phyloP scores from a whole-genome alignment of 495 filamentous ascomycete genomes.

The Hypoxylon intermedium region DNA sequence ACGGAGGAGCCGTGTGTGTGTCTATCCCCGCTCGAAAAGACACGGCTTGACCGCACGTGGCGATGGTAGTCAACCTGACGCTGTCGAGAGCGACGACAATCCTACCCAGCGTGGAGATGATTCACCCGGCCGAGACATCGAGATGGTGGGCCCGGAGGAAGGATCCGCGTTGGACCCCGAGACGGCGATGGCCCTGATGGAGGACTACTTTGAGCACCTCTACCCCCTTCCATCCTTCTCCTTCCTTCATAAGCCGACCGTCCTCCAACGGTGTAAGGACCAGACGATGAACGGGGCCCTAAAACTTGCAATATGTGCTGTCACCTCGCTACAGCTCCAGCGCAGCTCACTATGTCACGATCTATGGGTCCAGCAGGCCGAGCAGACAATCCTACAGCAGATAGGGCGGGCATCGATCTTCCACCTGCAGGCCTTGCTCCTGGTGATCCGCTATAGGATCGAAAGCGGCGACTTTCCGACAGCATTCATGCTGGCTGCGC shows the following conservation, averaged over 20 bases:
- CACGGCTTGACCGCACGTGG: neutral
- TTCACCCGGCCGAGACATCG: slow-evolving; percentile 16
- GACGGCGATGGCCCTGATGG: slow-evolving; percentile 23
- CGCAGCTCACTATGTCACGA: slow-evolving; percentile 31
- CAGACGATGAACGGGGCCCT: slow-evolving; percentile 34
- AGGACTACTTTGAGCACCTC: slow-evolving; percentile 40
- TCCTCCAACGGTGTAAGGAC: slow-evolving; percentile 33
- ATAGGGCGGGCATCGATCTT: slow-evolving; percentile 41
- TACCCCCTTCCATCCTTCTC: slow-evolving; percentile 42
- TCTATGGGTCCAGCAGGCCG: slow-evolving; percentile 38
- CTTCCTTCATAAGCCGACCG: slow-evolving; percentile 41
- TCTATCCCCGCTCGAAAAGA: slow-evolving; percentile 22
- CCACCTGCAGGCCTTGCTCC: slow-evolving; percentile 39
- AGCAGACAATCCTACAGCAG: slow-evolving; percentile 36
- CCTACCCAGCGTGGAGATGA: neutral
- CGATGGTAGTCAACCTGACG: neutral
- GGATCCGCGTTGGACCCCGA: slow-evolving; percentile 13
- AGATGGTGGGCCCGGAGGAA: slow-evolving; percentile 1
- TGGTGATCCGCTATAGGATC: slow-evolving; percentile 41
- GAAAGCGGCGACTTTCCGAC: slow-evolving; percentile 39
- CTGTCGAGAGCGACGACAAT: neutral
- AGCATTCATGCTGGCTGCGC: slow-evolving; percentile 41
- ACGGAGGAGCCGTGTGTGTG: slow-evolving; percentile 29
- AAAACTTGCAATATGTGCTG: slow-evolving; percentile 36
- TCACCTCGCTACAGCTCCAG: slow-evolving; percentile 40